phyloP scores from a whole-genome alignment of 345 rosid genomes.

The Acer negundo region DNA sequence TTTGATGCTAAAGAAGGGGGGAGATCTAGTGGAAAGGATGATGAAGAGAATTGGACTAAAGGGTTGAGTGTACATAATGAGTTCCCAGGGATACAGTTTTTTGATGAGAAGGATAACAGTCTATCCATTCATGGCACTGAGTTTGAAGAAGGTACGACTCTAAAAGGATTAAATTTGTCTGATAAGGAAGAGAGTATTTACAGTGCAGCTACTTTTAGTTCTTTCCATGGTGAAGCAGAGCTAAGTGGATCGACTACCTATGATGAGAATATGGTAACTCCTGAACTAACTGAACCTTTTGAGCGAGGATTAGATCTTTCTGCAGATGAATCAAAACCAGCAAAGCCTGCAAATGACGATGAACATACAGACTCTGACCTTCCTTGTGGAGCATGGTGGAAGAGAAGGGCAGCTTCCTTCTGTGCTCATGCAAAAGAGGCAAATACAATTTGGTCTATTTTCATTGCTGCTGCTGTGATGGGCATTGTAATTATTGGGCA shows the following conservation, averaged over 20 bases:
- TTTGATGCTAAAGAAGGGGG: constrained; percentile 39
- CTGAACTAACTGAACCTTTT: constrained; percentile 41
- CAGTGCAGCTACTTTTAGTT: constrained; percentile 41
- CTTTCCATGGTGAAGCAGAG: constrained; percentile 54
- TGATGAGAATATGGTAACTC: constrained; percentile 35
- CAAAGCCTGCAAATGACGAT: constrained; percentile 44
- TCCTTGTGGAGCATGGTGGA: constrained; percentile 98
- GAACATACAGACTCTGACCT: constrained; percentile 42
- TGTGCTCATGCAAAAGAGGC: constrained; percentile 82
- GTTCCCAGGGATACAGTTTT: constrained; percentile 46
- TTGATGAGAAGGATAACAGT: constrained; percentile 43
- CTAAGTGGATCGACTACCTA: constrained; percentile 46
- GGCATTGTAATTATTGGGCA: constrained; percentile 95
- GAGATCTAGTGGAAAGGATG: constrained; percentile 55
- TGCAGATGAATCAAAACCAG: constrained; percentile 36
- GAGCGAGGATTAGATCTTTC: constrained; percentile 34
- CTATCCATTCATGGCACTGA: constrained; percentile 31
- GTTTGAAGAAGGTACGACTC: constrained; percentile 42
- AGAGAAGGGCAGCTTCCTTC: constrained; percentile 72
- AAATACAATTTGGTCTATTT: constrained; percentile 86
- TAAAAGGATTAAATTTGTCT: constrained; percentile 36
- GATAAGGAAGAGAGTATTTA: constrained; percentile 56
- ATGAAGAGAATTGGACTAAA: constrained; percentile 53
- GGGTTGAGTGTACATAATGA: constrained; percentile 58
- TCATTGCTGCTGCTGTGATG: constrained; percentile 88